Evolutionary conservation across 2,329 filamentous ascomycete species (phyloP), one percentile per base, ranked within the genome.

Genomic region (Trichoderma sp.): DNA sequence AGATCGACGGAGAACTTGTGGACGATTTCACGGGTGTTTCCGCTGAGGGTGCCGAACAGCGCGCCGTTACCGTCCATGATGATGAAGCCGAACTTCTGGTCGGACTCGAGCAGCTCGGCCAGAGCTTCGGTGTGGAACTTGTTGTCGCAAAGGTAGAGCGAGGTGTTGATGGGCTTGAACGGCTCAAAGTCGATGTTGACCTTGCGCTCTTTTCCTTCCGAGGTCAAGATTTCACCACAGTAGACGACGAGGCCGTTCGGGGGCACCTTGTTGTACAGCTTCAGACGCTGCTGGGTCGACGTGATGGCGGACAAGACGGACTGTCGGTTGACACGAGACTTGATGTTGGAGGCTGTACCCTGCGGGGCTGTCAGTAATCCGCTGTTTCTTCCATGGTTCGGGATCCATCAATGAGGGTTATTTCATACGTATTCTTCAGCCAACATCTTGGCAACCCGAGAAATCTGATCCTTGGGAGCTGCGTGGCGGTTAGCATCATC

Each of bases 151-250:
- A 99, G 91, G 79, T 99, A 99, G 54, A 99, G 87, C 51, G 96
- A 99, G 43, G 95, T 99, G 81, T 99, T 99, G 88, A 99, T 99
- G 67, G 95, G 95, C 85, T 99, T 99, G 86, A 99, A 99, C 39
- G 95, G 95, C 81, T 99, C 95, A 78, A 99, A 99, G 78, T 99
- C 96, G 78, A 99, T 99, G 81, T 99, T 99, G 83, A 99, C 96
- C 85, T 97, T 99, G 76, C 95, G 87, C 82, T 99, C 95, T 81
- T 99, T 99, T 80, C 95, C 95, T 83, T 99, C 95, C 34, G 89
- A 90, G 64, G 95, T 99, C 83, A 99, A 90, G 78, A 99, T 98
- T 97, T 99, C 95, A 89, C 95, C 95, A 79, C 95, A 99, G 86
- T 99, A 99, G 72, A 99, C 91, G 70, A 99, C 95, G 71, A 99